phyloP scores from a whole-genome alignment of 345 rosid genomes.

The Draba incana region DNA sequence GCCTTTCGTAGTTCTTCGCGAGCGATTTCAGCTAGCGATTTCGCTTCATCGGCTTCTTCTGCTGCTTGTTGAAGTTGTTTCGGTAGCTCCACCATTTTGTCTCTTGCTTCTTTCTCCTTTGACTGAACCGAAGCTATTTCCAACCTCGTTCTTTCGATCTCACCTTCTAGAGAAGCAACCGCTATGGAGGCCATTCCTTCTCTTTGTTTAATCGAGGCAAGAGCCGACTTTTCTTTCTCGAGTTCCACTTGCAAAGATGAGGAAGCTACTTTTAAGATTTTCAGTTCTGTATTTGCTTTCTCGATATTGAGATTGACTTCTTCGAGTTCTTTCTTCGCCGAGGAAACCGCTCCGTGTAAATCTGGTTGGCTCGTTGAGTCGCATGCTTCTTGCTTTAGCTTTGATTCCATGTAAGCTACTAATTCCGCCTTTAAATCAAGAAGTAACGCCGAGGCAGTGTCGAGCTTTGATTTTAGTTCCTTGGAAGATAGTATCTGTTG shows the following conservation, averaged over 20 bases:
- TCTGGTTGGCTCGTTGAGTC: slow-evolving; percentile 50
- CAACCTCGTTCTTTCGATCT: slow-evolving; percentile 61
- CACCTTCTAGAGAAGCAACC: slow-evolving; percentile 78
- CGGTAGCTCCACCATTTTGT: slow-evolving; percentile 68
- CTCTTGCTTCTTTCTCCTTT: slow-evolving; percentile 71
- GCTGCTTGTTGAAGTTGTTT: slow-evolving; percentile 78
- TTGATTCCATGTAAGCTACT: slow-evolving; percentile 79
- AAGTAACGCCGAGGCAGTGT: slow-evolving; percentile 69
- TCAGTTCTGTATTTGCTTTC: slow-evolving; percentile 71
- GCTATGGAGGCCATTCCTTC: slow-evolving; percentile 88
- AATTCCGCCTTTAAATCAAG: slow-evolving; percentile 81
- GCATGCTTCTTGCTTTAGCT: slow-evolving; percentile 51
- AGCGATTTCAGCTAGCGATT: slow-evolving; percentile 60
- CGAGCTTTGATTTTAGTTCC: slow-evolving; percentile 74
- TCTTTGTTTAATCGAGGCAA: slow-evolving; percentile 68
- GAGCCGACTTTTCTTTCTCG: slow-evolving; percentile 65
- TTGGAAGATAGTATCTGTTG: slow-evolving; percentile 69
- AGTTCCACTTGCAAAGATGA: slow-evolving; percentile 63
- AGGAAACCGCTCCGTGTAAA: slow-evolving; percentile 58
- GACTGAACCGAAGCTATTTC: slow-evolving; percentile 62
- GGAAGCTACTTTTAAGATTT: slow-evolving; percentile 67
- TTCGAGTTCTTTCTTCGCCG: slow-evolving; percentile 81
- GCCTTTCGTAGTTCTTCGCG: slow-evolving; percentile 76
- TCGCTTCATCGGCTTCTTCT: slow-evolving; percentile 80
- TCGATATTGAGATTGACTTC: slow-evolving; percentile 73